These are phyloP conservation scores for Thelonectria discophora DNA, from an alignment of 2,329 filamentous ascomycete genomes.

Conservation along the genomic window DNA sequence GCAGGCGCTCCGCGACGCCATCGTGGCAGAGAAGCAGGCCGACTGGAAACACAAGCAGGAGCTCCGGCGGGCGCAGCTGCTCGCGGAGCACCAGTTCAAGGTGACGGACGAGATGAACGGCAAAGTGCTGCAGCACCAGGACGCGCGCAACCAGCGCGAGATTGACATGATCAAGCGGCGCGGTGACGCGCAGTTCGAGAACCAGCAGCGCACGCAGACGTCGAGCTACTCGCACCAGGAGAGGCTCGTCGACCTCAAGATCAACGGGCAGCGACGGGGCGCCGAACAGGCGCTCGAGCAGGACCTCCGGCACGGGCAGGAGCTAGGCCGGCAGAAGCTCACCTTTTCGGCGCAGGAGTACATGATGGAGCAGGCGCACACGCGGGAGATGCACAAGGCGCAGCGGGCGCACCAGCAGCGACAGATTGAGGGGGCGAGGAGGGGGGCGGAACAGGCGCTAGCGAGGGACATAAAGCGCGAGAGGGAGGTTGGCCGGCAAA, in stretches of 20 bases:
- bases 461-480: neutral
- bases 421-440: neutral
- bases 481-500: neutral
- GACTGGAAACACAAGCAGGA: neutral
- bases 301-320: neutral
- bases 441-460: neutral
- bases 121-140: neutral
- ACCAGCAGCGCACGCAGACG: neutral
- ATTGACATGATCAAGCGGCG: neutral
- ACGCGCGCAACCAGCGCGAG: neutral
- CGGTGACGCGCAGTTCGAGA: neutral
- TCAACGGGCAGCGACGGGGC: neutral
- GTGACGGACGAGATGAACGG: neutral
- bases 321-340: neutral
- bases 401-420: neutral
- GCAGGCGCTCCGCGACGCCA: neutral
- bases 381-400: neutral
- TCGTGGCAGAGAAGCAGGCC: constrained; percentile 1
- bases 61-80: neutral
- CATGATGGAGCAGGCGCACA: neutral
- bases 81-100: neutral
- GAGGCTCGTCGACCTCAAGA: neutral
- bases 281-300: neutral
- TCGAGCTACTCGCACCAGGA: neutral
- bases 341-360: neutral